Evolutionary conservation across 345 rosid genomes (phyloP), one percentile per base, ranked within the genome.

Genomic region (Hibiscus syriacus): DNA sequence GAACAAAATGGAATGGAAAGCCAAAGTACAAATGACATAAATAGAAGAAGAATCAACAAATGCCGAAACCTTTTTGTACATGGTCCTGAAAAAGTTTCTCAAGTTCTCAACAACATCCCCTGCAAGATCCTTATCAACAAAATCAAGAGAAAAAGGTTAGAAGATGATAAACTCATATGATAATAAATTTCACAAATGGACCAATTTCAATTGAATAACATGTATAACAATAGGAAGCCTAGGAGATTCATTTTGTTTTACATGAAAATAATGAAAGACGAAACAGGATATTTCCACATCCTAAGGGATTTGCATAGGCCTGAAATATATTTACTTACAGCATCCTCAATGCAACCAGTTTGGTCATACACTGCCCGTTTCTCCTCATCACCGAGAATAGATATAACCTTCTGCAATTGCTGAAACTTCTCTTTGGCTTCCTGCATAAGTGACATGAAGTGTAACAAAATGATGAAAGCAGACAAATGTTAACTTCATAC

Each of bases 351-450:
- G n/a, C n/a, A n/a, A n/a, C n/a, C n/a, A n/a, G n/a, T n/a, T n/a
- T n/a, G n/a, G n/a, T n/a, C 97, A 80, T 92, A 90, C 6, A 92
- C 56, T 1, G 89, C 87, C 5, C 90, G 79, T 69, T 92, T 90
- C 80, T 92, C 96, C 68, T 84, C 88, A 75, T 95, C 97, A 3
- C 94, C 96, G 1, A 92, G 91, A 78, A 95, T 78, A n/a, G 96
- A 87, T 22, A 94, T 89, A 70, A 89, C 97, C 78, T 88, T 94
- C 71, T 94, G 97, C 80, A 94, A 72, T 68, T 87, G 93, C 85
- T 94, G 98, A 78, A 91, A 91, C 45, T 91, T 94, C 77, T 87
- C 99, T 68, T 91, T 94, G 43, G 98, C 97, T 59, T 87, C 98
- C 98, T 93, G 56, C 61, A 52, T 22, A 39, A 38, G 52, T 38